These are phyloP conservation scores for Aspergillus kassunensis DNA, from an alignment of 495 filamentous ascomycete species.

Conservation along the genomic window DNA sequence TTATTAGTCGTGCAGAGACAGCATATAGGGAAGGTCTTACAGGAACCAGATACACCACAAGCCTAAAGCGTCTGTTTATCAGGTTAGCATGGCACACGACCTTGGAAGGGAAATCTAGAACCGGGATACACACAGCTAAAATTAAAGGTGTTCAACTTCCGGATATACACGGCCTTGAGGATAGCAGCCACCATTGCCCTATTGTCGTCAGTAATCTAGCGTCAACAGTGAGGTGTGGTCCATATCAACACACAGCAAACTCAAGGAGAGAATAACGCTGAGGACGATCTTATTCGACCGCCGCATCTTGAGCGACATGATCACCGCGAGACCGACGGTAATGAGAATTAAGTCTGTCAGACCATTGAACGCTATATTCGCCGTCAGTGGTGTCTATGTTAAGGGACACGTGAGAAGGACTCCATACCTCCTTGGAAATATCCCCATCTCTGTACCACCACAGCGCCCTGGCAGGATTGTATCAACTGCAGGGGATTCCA, in stretches of 20 bases:
- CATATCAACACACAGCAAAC: neutral
- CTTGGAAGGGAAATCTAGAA: neutral
- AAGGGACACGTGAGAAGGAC: neutral
- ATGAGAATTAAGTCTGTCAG: neutral
- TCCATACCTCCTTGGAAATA: conserved; percentile 8
- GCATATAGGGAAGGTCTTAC: neutral
- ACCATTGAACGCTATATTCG: neutral
- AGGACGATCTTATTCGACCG: conserved; percentile 3
- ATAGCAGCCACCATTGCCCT: conserved; percentile 7
- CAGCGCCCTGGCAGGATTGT: neutral
- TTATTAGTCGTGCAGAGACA: neutral
- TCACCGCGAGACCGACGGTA: neutral
- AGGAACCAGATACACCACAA: conserved; percentile 6
- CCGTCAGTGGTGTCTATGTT: neutral
- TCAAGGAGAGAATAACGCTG: neutral
- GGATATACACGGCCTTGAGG: neutral
- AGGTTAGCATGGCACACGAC: neutral
- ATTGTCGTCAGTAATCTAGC: neutral
- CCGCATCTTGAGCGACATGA: neutral
- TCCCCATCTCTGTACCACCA: neutral
- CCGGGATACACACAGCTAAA: neutral
- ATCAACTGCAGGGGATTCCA: neutral
- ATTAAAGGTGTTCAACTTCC: neutral
- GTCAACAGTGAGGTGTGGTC: neutral
- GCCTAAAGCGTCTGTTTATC: neutral